These are phyloP conservation scores for Podaxis sp. DNA, from an alignment of 768 basidiomycete species.

Conservation along the genomic window DNA sequence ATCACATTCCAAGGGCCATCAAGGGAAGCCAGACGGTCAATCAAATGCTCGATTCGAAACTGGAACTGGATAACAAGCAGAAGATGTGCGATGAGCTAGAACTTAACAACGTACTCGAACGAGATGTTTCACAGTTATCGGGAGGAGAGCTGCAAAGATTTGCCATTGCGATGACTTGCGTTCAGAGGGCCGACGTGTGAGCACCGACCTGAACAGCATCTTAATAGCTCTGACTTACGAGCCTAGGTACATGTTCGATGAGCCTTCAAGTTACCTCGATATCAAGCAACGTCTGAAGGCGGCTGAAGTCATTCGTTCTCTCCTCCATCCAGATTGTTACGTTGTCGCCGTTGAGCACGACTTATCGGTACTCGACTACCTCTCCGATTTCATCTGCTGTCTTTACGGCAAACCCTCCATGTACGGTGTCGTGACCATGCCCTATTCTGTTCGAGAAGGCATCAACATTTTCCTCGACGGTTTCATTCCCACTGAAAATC, in stretches of 20 bases:
- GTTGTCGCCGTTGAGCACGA: constrained; percentile 99
- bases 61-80: constrained; percentile 87
- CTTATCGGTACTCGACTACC: constrained; percentile 95
- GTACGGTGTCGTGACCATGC: constrained; percentile 99
- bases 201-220: constrained; percentile 27
- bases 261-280: constrained; percentile 97
- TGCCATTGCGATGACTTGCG: constrained; percentile 96
- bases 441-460: constrained; percentile 96
- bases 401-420: constrained; percentile 96
- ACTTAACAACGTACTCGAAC: constrained; percentile 79
- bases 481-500: constrained; percentile 96
- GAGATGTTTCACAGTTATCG: constrained; percentile 83
- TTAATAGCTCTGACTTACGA: constrained; percentile 3
- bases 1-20: constrained; percentile 96
- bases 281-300: constrained; percentile 93
- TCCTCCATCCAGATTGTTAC: constrained; percentile 83
- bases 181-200: constrained; percentile 93
- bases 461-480: constrained; percentile 99
- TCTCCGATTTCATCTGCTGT: constrained; percentile 98
- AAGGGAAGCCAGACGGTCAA: constrained; percentile 85
- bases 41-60: constrained; percentile 90
- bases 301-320: constrained; percentile 88
- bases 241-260: constrained; percentile 95
- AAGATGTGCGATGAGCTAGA: constrained; percentile 85
- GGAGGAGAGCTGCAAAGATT: constrained; percentile 98